These are phyloP conservation scores for Boletus subparvulus DNA, from an alignment of 768 basidiomycete genomes.

Conservation along the genomic window DNA sequence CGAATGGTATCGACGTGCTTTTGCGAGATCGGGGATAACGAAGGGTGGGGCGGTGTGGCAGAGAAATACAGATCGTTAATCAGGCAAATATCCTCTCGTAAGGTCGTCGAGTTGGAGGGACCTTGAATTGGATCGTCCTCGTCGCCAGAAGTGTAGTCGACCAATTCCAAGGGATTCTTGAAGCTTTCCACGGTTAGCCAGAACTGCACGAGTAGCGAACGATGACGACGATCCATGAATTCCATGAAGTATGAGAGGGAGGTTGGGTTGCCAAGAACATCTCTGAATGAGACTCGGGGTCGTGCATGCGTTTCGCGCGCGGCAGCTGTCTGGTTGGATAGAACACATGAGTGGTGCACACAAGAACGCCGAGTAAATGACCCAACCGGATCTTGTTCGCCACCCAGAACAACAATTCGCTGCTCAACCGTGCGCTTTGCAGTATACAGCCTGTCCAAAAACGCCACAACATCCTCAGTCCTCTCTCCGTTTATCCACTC, in stretches of 20 bases:
- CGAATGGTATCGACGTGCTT: slow-evolving; percentile 72
- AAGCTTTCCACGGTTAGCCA: slow-evolving; percentile 98
- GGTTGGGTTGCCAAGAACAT: slow-evolving; percentile 83
- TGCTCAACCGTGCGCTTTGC: slow-evolving; percentile 88
- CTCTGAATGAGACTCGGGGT: slow-evolving; percentile 61
- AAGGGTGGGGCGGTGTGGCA: slow-evolving; percentile 52
- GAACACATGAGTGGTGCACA: neutral
- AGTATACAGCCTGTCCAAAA: slow-evolving; percentile 82
- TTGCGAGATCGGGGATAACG: slow-evolving; percentile 61
- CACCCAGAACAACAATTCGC: slow-evolving; percentile 78
- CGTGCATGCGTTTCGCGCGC: slow-evolving; percentile 45
- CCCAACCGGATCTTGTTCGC: slow-evolving; percentile 60
- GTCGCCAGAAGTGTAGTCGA: slow-evolving; percentile 60
- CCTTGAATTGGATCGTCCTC: slow-evolving; percentile 63
- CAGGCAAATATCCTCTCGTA: slow-evolving; percentile 86
- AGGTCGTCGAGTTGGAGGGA: slow-evolving; percentile 54
- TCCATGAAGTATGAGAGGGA: slow-evolving; percentile 97
- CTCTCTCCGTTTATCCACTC: slow-evolving; percentile 87
- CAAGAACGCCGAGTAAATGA: neutral
- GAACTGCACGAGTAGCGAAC: slow-evolving; percentile 88
- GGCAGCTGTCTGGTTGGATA: slow-evolving; percentile 36
- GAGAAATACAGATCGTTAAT: slow-evolving; percentile 88
- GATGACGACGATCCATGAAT: slow-evolving; percentile 90
- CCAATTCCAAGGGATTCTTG: slow-evolving; percentile 90
- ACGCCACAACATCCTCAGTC: slow-evolving; percentile 83